These are phyloP conservation scores for Talaromyces sp. DNA, from an alignment of 2,329 filamentous ascomycete species.

Conservation along the genomic window DNA sequence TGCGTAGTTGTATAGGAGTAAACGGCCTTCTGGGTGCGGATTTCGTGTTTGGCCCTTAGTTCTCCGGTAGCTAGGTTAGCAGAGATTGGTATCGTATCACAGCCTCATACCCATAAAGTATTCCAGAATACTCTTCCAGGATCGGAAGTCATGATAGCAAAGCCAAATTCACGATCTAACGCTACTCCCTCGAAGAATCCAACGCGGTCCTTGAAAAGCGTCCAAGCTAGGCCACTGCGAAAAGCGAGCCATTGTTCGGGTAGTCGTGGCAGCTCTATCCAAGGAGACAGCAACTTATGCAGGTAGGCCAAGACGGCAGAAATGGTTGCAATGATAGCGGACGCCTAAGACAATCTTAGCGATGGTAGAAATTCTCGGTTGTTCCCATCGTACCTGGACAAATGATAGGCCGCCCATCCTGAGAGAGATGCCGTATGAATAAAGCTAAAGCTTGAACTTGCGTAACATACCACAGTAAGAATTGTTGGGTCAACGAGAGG, in stretches of 20 bases:
- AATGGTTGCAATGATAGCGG: constrained; percentile 3
- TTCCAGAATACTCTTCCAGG: constrained; percentile 14
- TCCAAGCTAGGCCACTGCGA: constrained; percentile 12
- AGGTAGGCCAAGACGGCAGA: constrained; percentile 4
- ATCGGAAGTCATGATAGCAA: constrained; percentile 16
- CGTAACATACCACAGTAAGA: background rate
- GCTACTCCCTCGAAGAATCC: constrained; percentile 14
- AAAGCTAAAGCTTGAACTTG: constrained; percentile 5
- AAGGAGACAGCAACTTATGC: constrained; percentile 11
- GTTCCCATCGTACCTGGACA: constrained; percentile 3
- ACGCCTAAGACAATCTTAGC: constrained; percentile 5
- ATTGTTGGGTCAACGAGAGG: background rate
- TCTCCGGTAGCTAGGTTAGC: background rate
- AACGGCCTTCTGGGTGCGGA: constrained; percentile 10
- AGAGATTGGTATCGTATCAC: background rate
- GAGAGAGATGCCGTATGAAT: constrained; percentile 1
- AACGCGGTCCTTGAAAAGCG: constrained; percentile 14
- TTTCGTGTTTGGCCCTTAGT: constrained; percentile 5
- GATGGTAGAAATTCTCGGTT: background rate
- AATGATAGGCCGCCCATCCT: constrained; percentile 7
- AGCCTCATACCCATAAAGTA: constrained; percentile 11
- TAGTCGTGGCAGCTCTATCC: constrained; percentile 12
- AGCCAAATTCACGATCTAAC: constrained; percentile 14
- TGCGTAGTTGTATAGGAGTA: constrained; percentile 16
- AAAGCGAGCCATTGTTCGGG: constrained; percentile 16